Evolutionary conservation across 1,284 basidiomycete genomes (phyloP), one percentile per base, ranked within the genome.

Genomic region (Puccinia triticina): DNA sequence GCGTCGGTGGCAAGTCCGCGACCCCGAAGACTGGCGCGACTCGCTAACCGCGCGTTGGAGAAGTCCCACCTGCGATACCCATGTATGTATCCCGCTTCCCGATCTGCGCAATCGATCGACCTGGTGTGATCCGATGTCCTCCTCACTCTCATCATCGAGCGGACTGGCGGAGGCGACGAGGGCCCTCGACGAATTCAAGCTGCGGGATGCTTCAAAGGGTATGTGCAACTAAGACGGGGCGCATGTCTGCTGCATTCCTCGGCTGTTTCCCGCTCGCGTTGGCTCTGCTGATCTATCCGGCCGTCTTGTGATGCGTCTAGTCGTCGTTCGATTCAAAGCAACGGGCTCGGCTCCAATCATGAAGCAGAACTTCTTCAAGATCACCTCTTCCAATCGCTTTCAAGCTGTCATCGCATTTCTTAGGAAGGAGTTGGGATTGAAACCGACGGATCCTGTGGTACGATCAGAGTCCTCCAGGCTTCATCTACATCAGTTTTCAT

Each of bases 341-440:
- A 94, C 97, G n/a, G 96, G 96, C 64, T 96, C 96, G 84, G 96
- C 96, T 0, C 96, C 96, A 0, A 96, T 98, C 85, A 97, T 98
- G 95, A 96, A 93, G 88, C 93, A 96, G 89, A 98, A 98, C 88
- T 93, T 96, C 86, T 98, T 95, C 91, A 96, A 96, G 89, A 96
- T 98, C 85, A 96, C 95, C 0, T 93, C 95, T 5, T 93, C 93
- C 69, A 96, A 98, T 87, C 90, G 93, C 78, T 99, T 98, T 86
- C 95, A 97, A 86, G 93, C 95, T 0, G 96, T 98, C 79, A 96
- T 97, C 73, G 92, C 94, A 85, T 98, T 98, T 86, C 87, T 98
- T 87, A 89, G 96, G 82, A 95, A 92, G 85, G 95, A 98, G 87
- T 88, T 98, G 67, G 93, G 92, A n/a, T 91, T 81, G 12, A 96